Evolutionary conservation across 2,329 filamentous ascomycete species (phyloP), one percentile per base, ranked within the genome.

Genomic region (Penicillium concentricum): DNA sequence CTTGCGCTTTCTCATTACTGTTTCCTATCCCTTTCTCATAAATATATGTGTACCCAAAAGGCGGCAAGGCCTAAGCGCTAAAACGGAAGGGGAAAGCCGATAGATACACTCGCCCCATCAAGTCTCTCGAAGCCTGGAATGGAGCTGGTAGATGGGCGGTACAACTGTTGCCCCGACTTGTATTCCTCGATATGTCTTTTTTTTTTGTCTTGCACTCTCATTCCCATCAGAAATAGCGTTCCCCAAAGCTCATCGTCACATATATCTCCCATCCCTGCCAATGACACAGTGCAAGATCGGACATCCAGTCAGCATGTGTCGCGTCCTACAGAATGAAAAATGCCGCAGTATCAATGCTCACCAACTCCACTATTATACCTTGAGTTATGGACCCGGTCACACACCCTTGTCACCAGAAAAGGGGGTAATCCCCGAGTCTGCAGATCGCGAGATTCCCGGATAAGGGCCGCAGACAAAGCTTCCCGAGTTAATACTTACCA

Each of bases 381-480:
- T 2, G 81, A 81, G 61, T 84, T 81, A 62, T 83, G 81, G 3
- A 83, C 67, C 58, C 78, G 80, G 18, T 60, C 58, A 58, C 84
- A 84, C 2, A 84, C 67, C 0, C 81, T 81, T 0, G 79, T 84
- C 13, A 76, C 72, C 74, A 72, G 61, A 83, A 85, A 0, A 82
- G 85, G 61, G 84, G 85, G 55, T 82, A 77, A 10, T 67, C 71
- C 1, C 82, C 82, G 0, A 85, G 73, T 0, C 74, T 67, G 60
- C 78, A 84, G 0, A 81, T 75, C 0, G 71, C 46, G 3, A 78
- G 63, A 0, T 75, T 70, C n/a, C 76, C 43, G 2, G 5, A 73
- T 61, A 1, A 74, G 45, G 18, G 50, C 61, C 20, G 58, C 41
- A 2, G 61, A 66, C 16, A 50, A 46, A 0, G 30, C 8, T 34